phyloP scores from a whole-genome alignment of 169 alveolate species.

The Miamiensis avidus region DNA sequence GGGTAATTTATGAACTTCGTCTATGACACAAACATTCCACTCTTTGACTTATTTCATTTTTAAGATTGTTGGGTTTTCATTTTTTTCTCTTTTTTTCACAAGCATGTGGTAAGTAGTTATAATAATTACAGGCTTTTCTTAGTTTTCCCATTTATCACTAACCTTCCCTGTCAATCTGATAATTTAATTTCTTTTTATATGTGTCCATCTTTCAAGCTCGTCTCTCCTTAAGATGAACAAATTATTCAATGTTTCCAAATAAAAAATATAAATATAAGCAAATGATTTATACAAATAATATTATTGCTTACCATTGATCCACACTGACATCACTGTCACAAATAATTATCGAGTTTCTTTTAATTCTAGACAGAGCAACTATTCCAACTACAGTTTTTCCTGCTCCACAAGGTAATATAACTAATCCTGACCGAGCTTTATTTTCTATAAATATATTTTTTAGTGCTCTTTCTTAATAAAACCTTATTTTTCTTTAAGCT shows the following conservation, averaged over 20 bases:
- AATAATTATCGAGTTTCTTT: slow-evolving; percentile 92
- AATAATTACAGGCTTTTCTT: slow-evolving; percentile 92
- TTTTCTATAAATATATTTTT: slow-evolving; percentile 96
- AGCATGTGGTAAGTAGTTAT: slow-evolving; percentile 97
- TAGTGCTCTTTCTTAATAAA: slow-evolving; percentile 94
- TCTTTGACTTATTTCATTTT: slow-evolving; percentile 81
- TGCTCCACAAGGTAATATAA: slow-evolving; percentile 99
- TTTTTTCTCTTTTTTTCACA: slow-evolving; percentile 88
- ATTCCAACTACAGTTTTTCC: slow-evolving; percentile 99
- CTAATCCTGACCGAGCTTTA: slow-evolving; percentile 98
- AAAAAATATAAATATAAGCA: no score
- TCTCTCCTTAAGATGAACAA: no score
- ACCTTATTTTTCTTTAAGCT: slow-evolving; percentile 93
- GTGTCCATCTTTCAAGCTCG: slow-evolving; percentile 88
- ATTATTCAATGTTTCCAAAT: no score
- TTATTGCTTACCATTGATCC: slow-evolving; percentile 85
- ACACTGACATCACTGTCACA: slow-evolving; percentile 79
- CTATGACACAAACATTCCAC: slow-evolving; percentile 98
- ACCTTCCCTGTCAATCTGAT: slow-evolving; percentile 95
- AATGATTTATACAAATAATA: no score
- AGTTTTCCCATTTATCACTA: slow-evolving; percentile 77
- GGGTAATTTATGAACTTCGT: slow-evolving; percentile 99
- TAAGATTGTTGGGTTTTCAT: slow-evolving; percentile 65
- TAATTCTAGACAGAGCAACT: slow-evolving; percentile 96
- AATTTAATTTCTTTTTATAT: slow-evolving; percentile 86